These are phyloP conservation scores for Mortierella polycephala DNA, from an alignment of 371 early-diverging fungal genomes.

Conservation along the genomic window DNA sequence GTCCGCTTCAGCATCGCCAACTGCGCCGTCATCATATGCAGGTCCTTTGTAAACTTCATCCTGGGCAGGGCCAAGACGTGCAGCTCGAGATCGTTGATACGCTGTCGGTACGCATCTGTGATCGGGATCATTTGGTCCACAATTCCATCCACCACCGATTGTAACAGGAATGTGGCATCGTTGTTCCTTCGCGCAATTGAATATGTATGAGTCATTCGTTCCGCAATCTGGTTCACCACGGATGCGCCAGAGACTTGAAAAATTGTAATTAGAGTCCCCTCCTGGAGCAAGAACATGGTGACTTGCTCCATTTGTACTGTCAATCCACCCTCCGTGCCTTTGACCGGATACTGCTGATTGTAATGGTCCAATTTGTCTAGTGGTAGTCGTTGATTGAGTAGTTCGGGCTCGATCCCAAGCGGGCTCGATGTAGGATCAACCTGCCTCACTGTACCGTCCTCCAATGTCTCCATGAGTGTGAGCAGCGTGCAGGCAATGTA, in stretches of 20 bases:
- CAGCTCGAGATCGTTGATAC: constrained; percentile 55
- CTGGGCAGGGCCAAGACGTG: constrained; percentile 53
- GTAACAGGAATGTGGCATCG: constrained; percentile 56
- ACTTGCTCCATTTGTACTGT: constrained; percentile 51
- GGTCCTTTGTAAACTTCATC: constrained; percentile 50
- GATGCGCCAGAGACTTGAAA: constrained; percentile 55
- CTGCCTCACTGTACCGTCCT: constrained; percentile 23
- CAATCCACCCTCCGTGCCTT: constrained; percentile 4
- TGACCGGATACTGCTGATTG: constrained; percentile 15
- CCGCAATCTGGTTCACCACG: constrained; percentile 48
- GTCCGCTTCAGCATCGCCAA: constrained; percentile 53
- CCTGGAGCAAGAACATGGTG: constrained; percentile 39
- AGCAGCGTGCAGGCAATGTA: constrained; percentile 53
- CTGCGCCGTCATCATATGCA: constrained; percentile 55
- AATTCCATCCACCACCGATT: constrained; percentile 58
- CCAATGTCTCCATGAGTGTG: constrained; percentile 37
- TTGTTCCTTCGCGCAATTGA: constrained; percentile 44
- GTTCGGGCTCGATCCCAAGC: constrained; percentile 28
- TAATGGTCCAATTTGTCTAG: constrained; percentile 35
- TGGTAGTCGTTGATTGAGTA: constrained; percentile 28
- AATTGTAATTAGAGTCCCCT: constrained; percentile 55
- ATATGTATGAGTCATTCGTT: constrained; percentile 36
- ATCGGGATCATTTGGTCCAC: constrained; percentile 59
- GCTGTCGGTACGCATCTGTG: constrained; percentile 55
- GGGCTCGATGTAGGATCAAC: constrained; percentile 21